Base-by-base conservation (phyloP, 1,139 yeast genomes). In the Debaryomyces coudertii region DNA sequence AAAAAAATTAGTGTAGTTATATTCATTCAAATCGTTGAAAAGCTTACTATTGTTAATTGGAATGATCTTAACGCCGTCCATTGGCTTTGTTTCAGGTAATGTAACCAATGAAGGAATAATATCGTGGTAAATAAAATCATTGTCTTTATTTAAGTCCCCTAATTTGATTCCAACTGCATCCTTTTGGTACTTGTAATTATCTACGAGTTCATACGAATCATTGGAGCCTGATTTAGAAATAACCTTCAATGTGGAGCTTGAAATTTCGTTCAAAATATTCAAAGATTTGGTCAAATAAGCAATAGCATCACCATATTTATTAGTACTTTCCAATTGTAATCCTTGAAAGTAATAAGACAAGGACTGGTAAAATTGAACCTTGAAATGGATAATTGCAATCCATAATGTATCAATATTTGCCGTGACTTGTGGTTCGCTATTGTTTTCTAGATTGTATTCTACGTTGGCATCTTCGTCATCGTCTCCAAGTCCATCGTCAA, bases 121-220 rank as follows among this genome's bases (percentile, higher is more conserved):
- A 23, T 86, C 92, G 62, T 93, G 96, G 58, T 88, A 93, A 38
- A 93, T 89, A 58, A 83, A 85, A 60, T 93, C 97, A 59, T 93
- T 93, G 59, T 93, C 98, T 56, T 87, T 89, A 29, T 77, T 82
- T 51, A 87, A 62, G 7, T 77, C 75, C 3, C 63, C 62, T 37
- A 82, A 60, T 42, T 79, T 79, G 35, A 74, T 71, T 23, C 66
- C 65, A 44, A 78, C 65, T 0, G 77, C 69, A 50, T 76, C 80
- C 39, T 68, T 65, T 47, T 76, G 81, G 46, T 65, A 71, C 49
- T 77, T 76, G 53, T 65, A 66, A 45, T 71, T 69, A 47, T 76
- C 80, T 46, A 73, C 61, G 31, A 74, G 53, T 39, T 72, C 79
- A 53, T 70, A 74, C 4, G 62, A 66, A 18, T 61, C 65, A 18